Conservation (phyloP, 345 rosid genomes). For the Brassica carinata region DNA sequence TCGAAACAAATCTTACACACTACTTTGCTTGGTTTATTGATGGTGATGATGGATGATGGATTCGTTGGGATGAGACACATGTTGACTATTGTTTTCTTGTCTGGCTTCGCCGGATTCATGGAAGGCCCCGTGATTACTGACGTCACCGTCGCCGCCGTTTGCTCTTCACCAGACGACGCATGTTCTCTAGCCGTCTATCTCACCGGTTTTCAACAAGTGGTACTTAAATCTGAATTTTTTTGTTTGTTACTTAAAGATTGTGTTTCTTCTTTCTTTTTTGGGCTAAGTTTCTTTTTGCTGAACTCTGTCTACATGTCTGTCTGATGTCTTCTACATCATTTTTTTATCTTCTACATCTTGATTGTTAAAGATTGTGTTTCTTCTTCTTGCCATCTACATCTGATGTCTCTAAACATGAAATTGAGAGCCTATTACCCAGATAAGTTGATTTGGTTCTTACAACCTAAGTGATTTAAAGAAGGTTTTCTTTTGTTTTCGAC, state of each 20-base stretch:
- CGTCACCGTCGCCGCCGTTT: slow-evolving; percentile 79
- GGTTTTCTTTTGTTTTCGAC: background rate
- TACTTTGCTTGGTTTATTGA: background rate
- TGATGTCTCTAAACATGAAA: background rate
- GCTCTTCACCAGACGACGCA: slow-evolving; percentile 58
- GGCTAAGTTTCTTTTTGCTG: background rate
- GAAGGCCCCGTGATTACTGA: slow-evolving; percentile 78
- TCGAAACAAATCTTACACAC: background rate
- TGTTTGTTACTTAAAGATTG: background rate
- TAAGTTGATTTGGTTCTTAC: background rate
- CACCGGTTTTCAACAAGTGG: slow-evolving; percentile 86
- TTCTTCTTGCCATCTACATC: background rate
- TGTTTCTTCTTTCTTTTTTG: background rate
- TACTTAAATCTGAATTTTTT: slow-evolving; percentile 31
- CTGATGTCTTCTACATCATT: background rate
- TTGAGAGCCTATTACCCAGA: background rate
- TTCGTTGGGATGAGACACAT: slow-evolving; percentile 50
- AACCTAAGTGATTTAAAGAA: background rate
- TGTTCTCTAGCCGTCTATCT: slow-evolving; percentile 95
- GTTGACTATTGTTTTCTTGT: slow-evolving; percentile 60
- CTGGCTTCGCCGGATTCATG: slow-evolving; percentile 48
- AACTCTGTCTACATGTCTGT: background rate
- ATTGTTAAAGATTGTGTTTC: background rate
- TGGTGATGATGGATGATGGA: slow-evolving; percentile 36
- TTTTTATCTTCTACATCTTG: background rate